Evolutionary conservation across 108 stramenopile species (phyloP), one percentile per base, ranked within the genome.

Genomic region (Skeletonema tropicum): DNA sequence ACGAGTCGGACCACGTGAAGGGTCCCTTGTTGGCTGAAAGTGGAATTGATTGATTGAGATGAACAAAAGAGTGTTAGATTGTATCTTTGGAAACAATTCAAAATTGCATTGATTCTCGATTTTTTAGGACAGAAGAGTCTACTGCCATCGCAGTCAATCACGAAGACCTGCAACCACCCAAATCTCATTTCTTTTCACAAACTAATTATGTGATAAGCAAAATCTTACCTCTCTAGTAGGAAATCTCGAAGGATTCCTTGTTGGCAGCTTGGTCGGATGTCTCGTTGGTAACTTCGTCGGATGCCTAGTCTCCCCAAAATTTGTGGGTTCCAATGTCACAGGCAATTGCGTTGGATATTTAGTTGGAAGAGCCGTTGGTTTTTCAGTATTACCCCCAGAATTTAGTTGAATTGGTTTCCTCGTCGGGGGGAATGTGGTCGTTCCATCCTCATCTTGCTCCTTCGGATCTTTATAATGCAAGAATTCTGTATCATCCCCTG

Each of bases 381-480:
- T 36, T 12, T 41, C 48, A n/a, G 73, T 57, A 39, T 48, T 61
- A 32, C 55, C 55, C 17, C 25, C 17, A 33, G 31, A 11, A 61
- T 61, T 35, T 58, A 39, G 48, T 30, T 45, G 26, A 55, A 80
- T 59, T 3, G 60, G 33, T 26, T 55, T 21, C 14, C 33, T 29
- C 42, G 79, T 74, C 21, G 79, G 79, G 4, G 79, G 79, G 48
- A 80, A 80, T 4, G 79, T 80, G 5, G 64, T 60, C 6, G 33
- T 11, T 2, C 81, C 81, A 35, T 57, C 41, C 19, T 26, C 71
- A 46, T 82, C 81, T 23, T 72, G 55, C 68, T 82, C 81, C 17
- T 14, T 67, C 3, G 70, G 41, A 58, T 75, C 38, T 45, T 82
- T 82, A 58, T 68, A 72, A 45, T 82, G 81, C 33, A 82, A 17